Conservation (phyloP, 2,329 filamentous ascomycete species). For the Aureobasidium subglaciale region DNA sequence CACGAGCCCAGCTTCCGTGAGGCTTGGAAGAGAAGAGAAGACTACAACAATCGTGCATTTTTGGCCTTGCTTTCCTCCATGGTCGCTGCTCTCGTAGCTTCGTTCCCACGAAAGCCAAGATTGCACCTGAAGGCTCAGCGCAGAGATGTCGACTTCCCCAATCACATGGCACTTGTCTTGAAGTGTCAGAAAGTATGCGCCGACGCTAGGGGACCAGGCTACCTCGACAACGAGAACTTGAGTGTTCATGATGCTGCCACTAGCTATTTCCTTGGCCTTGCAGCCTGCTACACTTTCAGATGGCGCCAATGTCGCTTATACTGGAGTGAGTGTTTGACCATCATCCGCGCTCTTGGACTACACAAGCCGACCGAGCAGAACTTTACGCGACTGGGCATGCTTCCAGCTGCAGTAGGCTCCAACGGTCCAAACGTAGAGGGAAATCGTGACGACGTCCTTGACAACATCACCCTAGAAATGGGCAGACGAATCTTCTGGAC, state of each 20-base stretch:
- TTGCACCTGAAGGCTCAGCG: conserved; percentile 62
- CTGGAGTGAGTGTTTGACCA: conserved; percentile 63
- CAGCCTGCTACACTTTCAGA: conserved; percentile 60
- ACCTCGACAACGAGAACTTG: conserved; percentile 47
- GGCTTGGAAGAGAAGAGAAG: conserved; percentile 59
- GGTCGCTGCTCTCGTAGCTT: conserved; percentile 66
- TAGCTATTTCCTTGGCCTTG: conserved; percentile 67
- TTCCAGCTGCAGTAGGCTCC: conserved; percentile 31
- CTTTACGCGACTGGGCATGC: conserved; percentile 31
- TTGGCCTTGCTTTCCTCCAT: conserved; percentile 66
- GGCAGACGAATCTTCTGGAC: conserved; percentile 70
- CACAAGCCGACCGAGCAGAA: conserved; percentile 47
- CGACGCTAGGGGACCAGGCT: conserved; percentile 55
- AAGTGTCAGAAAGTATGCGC: conserved; percentile 64
- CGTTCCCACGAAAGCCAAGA: conserved; percentile 65
- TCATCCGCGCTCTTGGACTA: conserved; percentile 61
- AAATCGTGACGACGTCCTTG: conserved; percentile 31
- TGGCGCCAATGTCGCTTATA: conserved; percentile 62
- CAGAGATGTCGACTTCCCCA: conserved; percentile 58
- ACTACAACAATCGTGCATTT: conserved; percentile 59
- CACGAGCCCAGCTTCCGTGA: conserved; percentile 71
- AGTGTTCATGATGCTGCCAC: conserved; percentile 60
- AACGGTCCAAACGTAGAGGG: conserved; percentile 31
- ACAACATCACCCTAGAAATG: conserved; percentile 47
- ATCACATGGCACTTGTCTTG: conserved; percentile 62